Evolutionary conservation across 1,139 yeast species (phyloP), one percentile per base, ranked within the genome.

Genomic region (Lodderomyces jiufengensis): DNA sequence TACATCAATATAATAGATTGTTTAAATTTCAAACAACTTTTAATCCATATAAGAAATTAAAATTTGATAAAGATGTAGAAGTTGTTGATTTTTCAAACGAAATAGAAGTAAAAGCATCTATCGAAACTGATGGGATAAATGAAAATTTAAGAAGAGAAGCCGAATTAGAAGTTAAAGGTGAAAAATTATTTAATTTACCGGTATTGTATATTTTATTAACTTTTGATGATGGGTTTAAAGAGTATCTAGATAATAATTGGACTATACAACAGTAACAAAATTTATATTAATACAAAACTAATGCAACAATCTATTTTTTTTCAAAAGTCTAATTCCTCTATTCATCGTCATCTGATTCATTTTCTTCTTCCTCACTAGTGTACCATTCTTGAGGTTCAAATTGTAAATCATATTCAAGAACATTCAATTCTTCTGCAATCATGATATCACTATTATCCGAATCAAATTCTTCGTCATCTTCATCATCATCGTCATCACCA

Each of bases 171-270:
- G 36, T 46, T 21, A 34, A 43, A 13, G 57, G 57, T 2, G 42
- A 43, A 10, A 55, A 53, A 31, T 40, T 39, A 16, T 56, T 42
- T 34, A 41, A 37, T 13, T 37, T 55, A 13, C 63, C 61, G 4
- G 46, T 51, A 20, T 41, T 57, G 47, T 49, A 44, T 31, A 38
- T 47, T 11, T 32, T 51, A 5, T 32, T 56, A n/a, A 36, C 46
- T 11, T 30, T 30, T 24, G 41, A 42, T 8, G 42, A 42, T 8
- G 20, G 7, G 5, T 14, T 34, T 10, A n/a, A 14, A 11, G 5
- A 12, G 2, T 15, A 21, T 26, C 42, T 40, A 8, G 22, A 41
- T 11, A 23, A 27, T 2, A 34, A 24, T 11, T 52, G 58, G 57
- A 46, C 53, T 10, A 29, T 26, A 10, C 52, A 50, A 21, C 14